Evolutionary conservation across 371 early-diverging fungal species (phyloP), one percentile per base, ranked within the genome.

Genomic region (Zopfochytrium polystomum): DNA sequence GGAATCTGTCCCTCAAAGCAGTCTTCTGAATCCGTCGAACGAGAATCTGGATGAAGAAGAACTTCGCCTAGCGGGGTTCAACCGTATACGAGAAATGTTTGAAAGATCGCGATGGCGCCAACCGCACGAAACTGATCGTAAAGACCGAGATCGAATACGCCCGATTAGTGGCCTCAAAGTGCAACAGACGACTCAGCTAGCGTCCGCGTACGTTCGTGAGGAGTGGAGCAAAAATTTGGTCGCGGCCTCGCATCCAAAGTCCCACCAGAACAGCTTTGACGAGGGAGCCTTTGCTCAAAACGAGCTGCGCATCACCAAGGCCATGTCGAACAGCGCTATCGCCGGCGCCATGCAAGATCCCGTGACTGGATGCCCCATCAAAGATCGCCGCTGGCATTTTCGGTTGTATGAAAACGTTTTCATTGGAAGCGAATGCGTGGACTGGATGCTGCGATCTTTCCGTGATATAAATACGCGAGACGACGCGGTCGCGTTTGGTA

Each of bases 351-450:
- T 97, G 79, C 88, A 88, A 60, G 82, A 90, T 59, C 84, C 87
- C 0, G 62, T 71, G 20, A 74, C 73, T 0, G 94, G 95, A 0
- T 56, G 94, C 33, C 70, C 79, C 26, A 80, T 93, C 29, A 80
- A 80, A 67, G 90, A 94, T 65, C 76, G 91, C 20, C 82, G 91
- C 20, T 98, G 98, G 98, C 96, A 96, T 72, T 83, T 89, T 59
- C 73, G 78, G 25, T 65, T 87, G 38, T 92, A 88, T 70, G 78
- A 82, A 32, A 78, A 83, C 44, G 86, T 87, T 0, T 91, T 96
- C 65, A 73, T 90, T 33, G 96, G 98, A 27, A 84, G 80, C 42
- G 96, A 96, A 58, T 78, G 85, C 51, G 91, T 95, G 0, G 92
- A 96, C 58, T 98, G 96, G 96, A 63, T 94, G 31, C 74, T 95